Base-by-base conservation (phyloP, 2,329 filamentous ascomycete genomes). In the Fusarium oligoseptatum region DNA sequence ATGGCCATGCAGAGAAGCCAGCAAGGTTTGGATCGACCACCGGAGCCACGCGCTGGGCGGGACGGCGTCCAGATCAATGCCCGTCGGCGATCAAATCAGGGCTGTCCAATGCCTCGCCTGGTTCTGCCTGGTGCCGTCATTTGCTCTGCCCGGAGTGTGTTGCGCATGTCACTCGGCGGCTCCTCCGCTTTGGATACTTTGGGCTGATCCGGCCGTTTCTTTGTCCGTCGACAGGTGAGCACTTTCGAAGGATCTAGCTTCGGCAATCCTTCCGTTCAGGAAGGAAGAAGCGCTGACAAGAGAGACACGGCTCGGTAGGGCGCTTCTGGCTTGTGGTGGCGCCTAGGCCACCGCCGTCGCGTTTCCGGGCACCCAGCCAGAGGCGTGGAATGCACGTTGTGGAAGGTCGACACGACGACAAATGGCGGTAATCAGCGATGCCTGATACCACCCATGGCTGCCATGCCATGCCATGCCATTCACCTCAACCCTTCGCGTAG, bases 91-190 rank as follows among this genome's bases (percentile, higher is more conserved):
- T 68, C 48, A 63, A 65, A 66, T 55, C 36, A 65, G 14, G 43
- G 11, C 66, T 64, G 50, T 22, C 22, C 22, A 20, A 60, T 39
- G 60, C 27, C 39, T 62, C 60, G 20, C 43, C 29, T 50, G 41
- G 43, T 20, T 24, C 32, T 63, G 45, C 37, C 45, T 45, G 43
- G 70, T 73, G 69, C 64, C 69, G 52, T 71, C 70, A 64, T 75
- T 57, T 75, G 32, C 32, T 12, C 10, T 34, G 43, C 55, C 10
- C 15, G 3, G 32, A 37, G 52, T 24, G 52, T 29, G 37, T 36
- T 71, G 73, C 73, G 70, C 73, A 76, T 74, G 58, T 76, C 73
- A 75, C 67, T 73, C 48, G 55, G 37, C 24, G 32, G 50, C 50
- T 52, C 55, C 55, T 50, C 63, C 50, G 57, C 68, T 56, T 11